These are phyloP conservation scores for Penicillium oxalicum DNA, from an alignment of 2,329 filamentous ascomycete species.

Conservation along the genomic window DNA sequence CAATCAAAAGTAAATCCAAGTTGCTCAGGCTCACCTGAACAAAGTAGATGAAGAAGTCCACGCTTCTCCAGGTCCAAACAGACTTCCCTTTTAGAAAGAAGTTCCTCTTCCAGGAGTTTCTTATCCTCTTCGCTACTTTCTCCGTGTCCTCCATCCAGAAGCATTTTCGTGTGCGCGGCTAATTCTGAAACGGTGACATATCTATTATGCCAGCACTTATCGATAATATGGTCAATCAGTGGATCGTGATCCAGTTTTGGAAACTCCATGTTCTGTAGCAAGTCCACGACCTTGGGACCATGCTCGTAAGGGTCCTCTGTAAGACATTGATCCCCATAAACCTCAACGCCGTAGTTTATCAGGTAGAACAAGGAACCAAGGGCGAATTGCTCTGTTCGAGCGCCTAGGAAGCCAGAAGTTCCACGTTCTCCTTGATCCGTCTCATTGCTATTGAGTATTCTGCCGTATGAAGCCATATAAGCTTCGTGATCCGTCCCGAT, in stretches of 20 bases:
- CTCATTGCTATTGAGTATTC: conserved; percentile 22
- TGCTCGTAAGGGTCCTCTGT: conserved; percentile 22
- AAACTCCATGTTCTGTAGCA: conserved; percentile 24
- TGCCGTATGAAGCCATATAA: conserved; percentile 23
- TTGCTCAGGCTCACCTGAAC: conserved; percentile 19
- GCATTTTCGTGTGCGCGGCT: too few relatives aligned
- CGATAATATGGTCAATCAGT: conserved; percentile 23
- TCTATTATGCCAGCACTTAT: conserved; percentile 6
- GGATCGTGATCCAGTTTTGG: conserved; percentile 21
- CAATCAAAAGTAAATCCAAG: conserved; percentile 15
- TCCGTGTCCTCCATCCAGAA: too few relatives aligned
- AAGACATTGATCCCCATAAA: conserved; percentile 26
- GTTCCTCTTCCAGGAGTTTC: too few relatives aligned
- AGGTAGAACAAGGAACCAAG: conserved; percentile 30
- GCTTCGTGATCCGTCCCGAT: conserved; percentile 23
- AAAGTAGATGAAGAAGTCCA: conserved; percentile 24
- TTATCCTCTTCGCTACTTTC: too few relatives aligned
- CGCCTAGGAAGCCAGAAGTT: conserved; percentile 20
- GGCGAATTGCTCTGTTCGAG: conserved; percentile 30
- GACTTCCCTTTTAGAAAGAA: conserved; percentile 16
- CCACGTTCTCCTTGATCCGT: conserved; percentile 17
- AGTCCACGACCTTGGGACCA: conserved; percentile 18
- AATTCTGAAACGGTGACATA: too few relatives aligned
- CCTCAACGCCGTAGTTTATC: conserved; percentile 30
- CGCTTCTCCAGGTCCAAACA: conserved; percentile 22